Percentiles rank a stretch among this genome's conserved stretches.
Evolutionary conservation across 2,329 filamentous ascomycete species (phyloP).

Genomic region (Fusarium hainanense): DNA sequence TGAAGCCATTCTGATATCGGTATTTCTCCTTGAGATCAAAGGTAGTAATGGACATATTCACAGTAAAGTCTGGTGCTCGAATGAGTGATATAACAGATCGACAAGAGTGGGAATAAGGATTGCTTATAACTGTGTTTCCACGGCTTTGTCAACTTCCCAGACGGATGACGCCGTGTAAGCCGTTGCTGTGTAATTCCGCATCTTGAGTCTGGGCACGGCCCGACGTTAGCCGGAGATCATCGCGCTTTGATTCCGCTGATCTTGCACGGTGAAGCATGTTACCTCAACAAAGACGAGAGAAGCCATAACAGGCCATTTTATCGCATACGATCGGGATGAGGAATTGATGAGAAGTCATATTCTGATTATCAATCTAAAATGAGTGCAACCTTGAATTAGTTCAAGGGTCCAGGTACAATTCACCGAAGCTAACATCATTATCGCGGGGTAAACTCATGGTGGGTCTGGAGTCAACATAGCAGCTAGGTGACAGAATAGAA

Average conservation of each 20-base stretch:
- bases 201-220: conserved; percentile 37
- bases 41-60: conserved; percentile 61
- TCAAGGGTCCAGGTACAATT: conserved; percentile 1
- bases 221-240: conserved; percentile 46
- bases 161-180: conserved; percentile 42
- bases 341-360: neutral
- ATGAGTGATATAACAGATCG: neutral
- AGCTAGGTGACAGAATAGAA: too few relatives aligned
- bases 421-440: conserved; percentile 12
- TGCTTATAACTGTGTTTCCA: conserved; percentile 39
- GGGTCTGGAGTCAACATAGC: neutral
- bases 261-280: conserved; percentile 3
- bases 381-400: neutral
- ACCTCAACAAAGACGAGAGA: neutral
- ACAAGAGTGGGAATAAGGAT: conserved; percentile 13
- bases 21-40: conserved; percentile 69
- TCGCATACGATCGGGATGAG: conserved; percentile 19
- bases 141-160: conserved; percentile 14
- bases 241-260: conserved; percentile 40
- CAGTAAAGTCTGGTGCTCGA: neutral
- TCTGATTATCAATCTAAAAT: neutral
- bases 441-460: conserved; percentile 22
- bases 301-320: conserved; percentile 2
- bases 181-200: conserved; percentile 42
- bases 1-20: conserved; percentile 82